Evolutionary conservation across 345 rosid genomes (phyloP).

Genomic region (Euphorbia lathyris): DNA sequence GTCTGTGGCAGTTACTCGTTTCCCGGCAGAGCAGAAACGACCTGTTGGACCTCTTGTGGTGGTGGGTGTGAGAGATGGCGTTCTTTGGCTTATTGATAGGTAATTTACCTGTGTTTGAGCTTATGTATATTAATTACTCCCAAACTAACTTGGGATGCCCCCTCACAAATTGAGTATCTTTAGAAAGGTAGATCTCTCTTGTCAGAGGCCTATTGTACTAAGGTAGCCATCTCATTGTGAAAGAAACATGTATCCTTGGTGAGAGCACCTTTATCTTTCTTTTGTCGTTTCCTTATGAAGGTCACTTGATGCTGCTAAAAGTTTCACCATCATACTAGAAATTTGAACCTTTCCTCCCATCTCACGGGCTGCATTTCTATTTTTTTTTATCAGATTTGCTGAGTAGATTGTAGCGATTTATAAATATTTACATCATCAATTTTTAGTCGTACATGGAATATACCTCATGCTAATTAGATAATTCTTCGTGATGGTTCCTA

Average conservation of each 20-base stretch:
- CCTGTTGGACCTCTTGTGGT: constrained; percentile 95
- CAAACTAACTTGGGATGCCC: no score
- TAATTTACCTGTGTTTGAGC: constrained; percentile 16
- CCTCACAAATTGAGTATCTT: no score
- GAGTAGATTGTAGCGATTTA: not conserved
- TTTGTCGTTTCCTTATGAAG: not conserved
- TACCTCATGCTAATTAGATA: not conserved
- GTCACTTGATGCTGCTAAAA: no score
- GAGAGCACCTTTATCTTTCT: not conserved
- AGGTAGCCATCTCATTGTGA: not conserved
- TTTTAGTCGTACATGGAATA: not conserved
- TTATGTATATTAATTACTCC: not conserved
- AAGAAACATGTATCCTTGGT: not conserved
- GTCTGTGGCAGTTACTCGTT: constrained; percentile 96
- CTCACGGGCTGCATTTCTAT: not conserved
- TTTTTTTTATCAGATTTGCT: not conserved
- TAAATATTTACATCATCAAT: not conserved
- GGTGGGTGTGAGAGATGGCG: constrained; percentile 96
- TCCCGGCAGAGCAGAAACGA: constrained; percentile 88
- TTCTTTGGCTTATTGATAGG: constrained; percentile 99
- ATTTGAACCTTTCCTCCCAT: not conserved
- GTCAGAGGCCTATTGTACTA: not conserved
- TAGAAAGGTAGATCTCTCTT: no score
- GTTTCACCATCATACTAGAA: no score
- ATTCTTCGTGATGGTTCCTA: not conserved